Evolutionary conservation across 73 alveolate species (phyloP).

Genomic region (Uronychia setigera): DNA sequence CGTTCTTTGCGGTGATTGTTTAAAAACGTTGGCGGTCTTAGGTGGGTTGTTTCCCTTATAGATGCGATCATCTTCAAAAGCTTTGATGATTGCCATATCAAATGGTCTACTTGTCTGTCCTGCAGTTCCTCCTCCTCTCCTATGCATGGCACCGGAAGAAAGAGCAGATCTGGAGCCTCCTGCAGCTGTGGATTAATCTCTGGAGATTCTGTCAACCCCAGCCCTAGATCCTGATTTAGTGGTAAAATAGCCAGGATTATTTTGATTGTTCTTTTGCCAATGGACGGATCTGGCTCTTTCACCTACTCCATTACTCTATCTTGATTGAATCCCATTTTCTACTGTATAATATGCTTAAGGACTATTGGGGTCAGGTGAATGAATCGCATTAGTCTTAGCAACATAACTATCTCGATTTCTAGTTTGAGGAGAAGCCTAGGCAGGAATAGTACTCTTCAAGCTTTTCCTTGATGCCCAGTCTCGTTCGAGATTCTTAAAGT

Average conservation of each 20-base stretch:
- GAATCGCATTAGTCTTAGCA: too few species aligned
- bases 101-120: background rate
- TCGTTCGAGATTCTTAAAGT: background rate
- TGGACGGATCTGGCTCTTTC: background rate
- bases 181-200: background rate
- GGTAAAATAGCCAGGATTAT: too few species aligned
- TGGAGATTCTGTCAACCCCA: too few species aligned
- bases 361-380: too few species aligned
- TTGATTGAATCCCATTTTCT: background rate
- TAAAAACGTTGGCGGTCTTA: background rate
- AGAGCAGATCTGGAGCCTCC: background rate
- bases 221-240: too few species aligned
- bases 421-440: too few species aligned
- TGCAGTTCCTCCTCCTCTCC: background rate
- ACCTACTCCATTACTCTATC: background rate
- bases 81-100: background rate
- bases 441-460: background rate
- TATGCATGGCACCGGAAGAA: background rate
- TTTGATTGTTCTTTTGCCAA: background rate
- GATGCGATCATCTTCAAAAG: background rate
- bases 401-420: too few species aligned
- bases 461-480: background rate
- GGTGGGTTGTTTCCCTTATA: too few species aligned
- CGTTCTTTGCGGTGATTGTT: background rate
- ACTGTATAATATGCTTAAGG: background rate